A percentile compares a stretch with the other conserved stretches of the same genome.
Evolutionary conservation across 2,329 filamentous ascomycete species (phyloP).

Genomic region (Colletotrichum paranaense): DNA sequence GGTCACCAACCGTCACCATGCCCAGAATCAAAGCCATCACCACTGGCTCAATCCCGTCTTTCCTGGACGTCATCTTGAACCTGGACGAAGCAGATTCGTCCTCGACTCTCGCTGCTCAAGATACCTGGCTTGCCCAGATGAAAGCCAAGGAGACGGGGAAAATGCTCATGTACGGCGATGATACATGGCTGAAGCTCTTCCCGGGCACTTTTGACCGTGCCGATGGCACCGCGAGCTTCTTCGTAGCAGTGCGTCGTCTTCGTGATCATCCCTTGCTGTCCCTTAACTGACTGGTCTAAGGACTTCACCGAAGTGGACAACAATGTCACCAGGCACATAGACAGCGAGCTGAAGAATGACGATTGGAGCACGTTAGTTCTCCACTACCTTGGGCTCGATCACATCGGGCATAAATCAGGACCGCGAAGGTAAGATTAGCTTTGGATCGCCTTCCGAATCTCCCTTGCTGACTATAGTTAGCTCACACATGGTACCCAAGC

Average conservation of each 20-base stretch:
- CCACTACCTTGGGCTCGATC: constrained; percentile 95
- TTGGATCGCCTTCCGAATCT: background rate
- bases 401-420: constrained; percentile 97
- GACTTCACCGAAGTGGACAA: constrained; percentile 98
- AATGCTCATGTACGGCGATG: constrained; percentile 95
- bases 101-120: constrained; percentile 87
- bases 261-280: constrained; percentile 38
- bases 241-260: constrained; percentile 85
- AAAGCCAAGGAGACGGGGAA: constrained; percentile 78
- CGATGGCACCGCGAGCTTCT: constrained; percentile 97
- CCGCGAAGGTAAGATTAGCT: constrained; percentile 75
- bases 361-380: constrained; percentile 96
- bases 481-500: constrained; percentile 92
- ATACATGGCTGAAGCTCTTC: constrained; percentile 98
- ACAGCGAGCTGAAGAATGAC: constrained; percentile 75
- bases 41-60: constrained; percentile 97
- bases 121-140: constrained; percentile 96
- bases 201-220: constrained; percentile 86
- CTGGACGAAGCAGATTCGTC: constrained; percentile 94
- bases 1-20: constrained; percentile 99
- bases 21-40: constrained; percentile 97
- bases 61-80: constrained; percentile 96
- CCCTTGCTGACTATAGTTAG: constrained; percentile 54
- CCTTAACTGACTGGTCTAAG: constrained; percentile 55
- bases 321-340: constrained; percentile 93